Evolutionary conservation across 352 stramenopile genomes (phyloP), one percentile per base, ranked within the genome.

Genomic region (Salisapilia sapeloensis): DNA sequence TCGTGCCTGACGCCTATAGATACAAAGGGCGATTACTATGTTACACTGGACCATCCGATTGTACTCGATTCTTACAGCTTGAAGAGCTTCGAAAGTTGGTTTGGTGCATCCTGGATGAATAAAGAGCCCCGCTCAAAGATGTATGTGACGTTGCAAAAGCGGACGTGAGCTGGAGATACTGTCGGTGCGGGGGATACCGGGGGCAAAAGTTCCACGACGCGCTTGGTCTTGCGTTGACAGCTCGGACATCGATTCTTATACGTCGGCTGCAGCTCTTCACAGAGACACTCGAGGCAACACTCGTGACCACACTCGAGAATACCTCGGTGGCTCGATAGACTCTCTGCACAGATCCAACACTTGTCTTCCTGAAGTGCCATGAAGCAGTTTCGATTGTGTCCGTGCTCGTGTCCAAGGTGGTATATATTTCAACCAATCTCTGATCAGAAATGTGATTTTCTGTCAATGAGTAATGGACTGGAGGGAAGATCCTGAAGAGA

Each of bases 71-170:
- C 64, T 29, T 64, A 83, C 66, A 89, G 46, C 23, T 84, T 45
- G 24, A 89, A 89, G 5, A 85, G 60, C 10, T 48, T 36, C 4
- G 74, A 63, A 23, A 89, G 52, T 13, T 63, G 52, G 22, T 53
- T 49, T 16, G 66, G 59, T 2, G 74, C 69, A 26, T 89, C 70
- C 12, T 81, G 48, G 3, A 89, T 64, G 6, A 53, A 52, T 70
- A 69, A 89, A 24, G 85, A 85, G 14, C 64, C 82, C 27, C 85
- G 61, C 18, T 84, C 66, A 8, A 89, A 46, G 17, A 66, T 48
- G 53, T 85, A 89, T 6, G 75, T 55, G 11, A 55, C 64, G 38
- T 89, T 89, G 48, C 70, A 80, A 54, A 80, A 89, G 32, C 69
- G 71, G 50, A 89, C 47, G 30, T 44, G 74, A 24, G 69, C 70